Percentiles rank a stretch among this genome's conserved stretches.
These are phyloP conservation scores for Globisporangium solare DNA, from an alignment of 352 stramenopile genomes.

Conservation along the genomic window DNA sequence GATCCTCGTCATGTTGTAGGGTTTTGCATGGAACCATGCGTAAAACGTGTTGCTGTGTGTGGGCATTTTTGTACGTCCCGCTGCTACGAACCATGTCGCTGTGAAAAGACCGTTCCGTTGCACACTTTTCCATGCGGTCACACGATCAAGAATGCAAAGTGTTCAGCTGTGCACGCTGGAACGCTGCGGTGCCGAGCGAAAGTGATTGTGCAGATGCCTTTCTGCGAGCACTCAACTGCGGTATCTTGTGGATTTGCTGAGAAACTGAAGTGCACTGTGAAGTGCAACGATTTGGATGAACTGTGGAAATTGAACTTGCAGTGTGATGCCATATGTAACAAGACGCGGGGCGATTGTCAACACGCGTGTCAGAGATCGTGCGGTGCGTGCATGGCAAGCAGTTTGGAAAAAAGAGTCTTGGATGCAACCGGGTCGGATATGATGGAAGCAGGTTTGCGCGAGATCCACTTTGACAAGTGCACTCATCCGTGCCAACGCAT, in stretches of 20 bases:
- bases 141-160: constrained; percentile 2
- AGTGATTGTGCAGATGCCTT: not conserved
- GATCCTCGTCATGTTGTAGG: constrained; percentile 5
- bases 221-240: not conserved
- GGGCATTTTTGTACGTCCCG: constrained; percentile 11
- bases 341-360: not conserved
- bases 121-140: constrained; percentile 5
- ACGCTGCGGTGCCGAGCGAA: not conserved
- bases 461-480: constrained; percentile 5
- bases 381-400: not conserved
- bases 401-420: not conserved
- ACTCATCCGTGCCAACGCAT: constrained; percentile 6
- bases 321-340: not conserved
- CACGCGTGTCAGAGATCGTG: not conserved
- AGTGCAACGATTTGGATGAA: not conserved
- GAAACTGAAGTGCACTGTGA: not conserved
- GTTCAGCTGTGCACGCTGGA: not conserved
- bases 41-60: constrained; percentile 1
- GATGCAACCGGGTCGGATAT: not conserved
- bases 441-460: not conserved
- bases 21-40: constrained; percentile 9
- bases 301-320: not conserved
- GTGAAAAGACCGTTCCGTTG: not conserved
- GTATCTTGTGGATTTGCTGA: not conserved
- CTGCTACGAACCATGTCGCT: constrained; percentile 5